These are phyloP conservation scores for Ophiognomonia clavigignenti-juglandacearum DNA, from an alignment of 2,329 filamentous ascomycete species.

Conservation along the genomic window DNA sequence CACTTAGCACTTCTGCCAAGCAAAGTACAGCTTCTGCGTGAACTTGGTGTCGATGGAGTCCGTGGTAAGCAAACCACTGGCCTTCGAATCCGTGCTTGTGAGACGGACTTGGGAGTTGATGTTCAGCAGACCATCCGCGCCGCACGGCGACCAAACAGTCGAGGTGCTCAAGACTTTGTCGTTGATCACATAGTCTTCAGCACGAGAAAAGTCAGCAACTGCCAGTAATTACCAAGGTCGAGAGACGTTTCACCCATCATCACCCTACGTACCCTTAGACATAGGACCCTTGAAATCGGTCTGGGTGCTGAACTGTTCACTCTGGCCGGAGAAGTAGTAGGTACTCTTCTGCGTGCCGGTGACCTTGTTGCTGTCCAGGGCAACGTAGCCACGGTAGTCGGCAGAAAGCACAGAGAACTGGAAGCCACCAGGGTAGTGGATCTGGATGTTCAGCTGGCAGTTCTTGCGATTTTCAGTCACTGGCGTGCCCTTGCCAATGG, in stretches of 20 bases:
- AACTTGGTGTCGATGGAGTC: no score
- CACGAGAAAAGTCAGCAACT: no score
- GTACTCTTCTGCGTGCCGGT: constrained; percentile 41
- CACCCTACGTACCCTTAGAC: no score
- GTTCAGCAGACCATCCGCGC: constrained; percentile 39
- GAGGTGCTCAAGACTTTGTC: constrained; percentile 39
- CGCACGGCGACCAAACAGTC: constrained; percentile 41
- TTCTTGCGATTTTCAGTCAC: constrained; percentile 37
- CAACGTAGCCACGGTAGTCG: constrained; percentile 44
- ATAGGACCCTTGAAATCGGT: no score
- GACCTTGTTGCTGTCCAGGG: constrained; percentile 39
- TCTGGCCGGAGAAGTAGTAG: constrained; percentile 45
- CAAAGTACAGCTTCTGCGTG: no score
- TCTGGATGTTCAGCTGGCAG: constrained; percentile 42
- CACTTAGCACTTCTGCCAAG: no score
- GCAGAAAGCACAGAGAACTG: constrained; percentile 41
- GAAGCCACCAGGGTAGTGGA: constrained; percentile 42
- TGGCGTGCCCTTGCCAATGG: constrained; percentile 37
- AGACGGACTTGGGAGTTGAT: constrained; percentile 35
- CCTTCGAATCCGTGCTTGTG: constrained; percentile 25
- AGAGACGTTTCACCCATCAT: no score
- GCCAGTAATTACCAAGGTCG: no score
- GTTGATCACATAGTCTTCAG: no score
- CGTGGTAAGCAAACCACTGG: no score
- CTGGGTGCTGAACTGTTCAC: no score